These are phyloP conservation scores for Leptographium wingfieldii DNA, from an alignment of 2,329 filamentous ascomycete species.

Conservation along the genomic window DNA sequence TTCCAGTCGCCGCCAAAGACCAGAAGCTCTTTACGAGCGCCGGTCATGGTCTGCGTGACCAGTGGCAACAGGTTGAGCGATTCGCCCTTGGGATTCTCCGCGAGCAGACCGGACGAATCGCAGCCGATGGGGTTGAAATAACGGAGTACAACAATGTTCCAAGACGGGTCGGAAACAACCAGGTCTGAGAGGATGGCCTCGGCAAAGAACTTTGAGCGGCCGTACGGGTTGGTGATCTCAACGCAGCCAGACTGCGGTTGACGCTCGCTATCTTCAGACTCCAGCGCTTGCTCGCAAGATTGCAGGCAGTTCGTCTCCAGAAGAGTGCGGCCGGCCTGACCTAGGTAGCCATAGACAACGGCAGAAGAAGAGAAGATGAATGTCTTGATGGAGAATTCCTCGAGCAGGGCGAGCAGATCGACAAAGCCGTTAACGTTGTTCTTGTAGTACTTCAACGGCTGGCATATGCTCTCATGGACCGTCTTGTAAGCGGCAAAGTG, in stretches of 20 bases:
- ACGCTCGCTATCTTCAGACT: conserved; percentile 21
- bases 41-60: conserved; percentile 47
- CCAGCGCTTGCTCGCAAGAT: conserved; percentile 30
- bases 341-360: conserved; percentile 49
- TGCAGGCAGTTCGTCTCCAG: conserved; percentile 45
- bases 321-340: conserved; percentile 35
- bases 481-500: conserved; percentile 59
- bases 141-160: conserved; percentile 49
- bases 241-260: conserved; percentile 24
- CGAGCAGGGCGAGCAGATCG: conserved; percentile 42
- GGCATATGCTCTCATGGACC: conserved; percentile 48
- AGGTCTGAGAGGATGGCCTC: conserved; percentile 53
- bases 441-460: conserved; percentile 51
- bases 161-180: conserved; percentile 44
- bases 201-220: conserved; percentile 54
- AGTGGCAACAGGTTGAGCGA: conserved; percentile 55
- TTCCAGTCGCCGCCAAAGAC: conserved; percentile 55
- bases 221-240: conserved; percentile 53
- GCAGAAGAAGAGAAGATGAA: conserved; percentile 58
- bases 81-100: conserved; percentile 48
- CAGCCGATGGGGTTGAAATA: conserved; percentile 60
- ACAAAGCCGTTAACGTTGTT: conserved; percentile 56
- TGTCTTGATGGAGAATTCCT: conserved; percentile 48
- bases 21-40: conserved; percentile 37
- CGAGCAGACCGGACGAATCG: conserved; percentile 48